Base-by-base conservation (phyloP, 2,329 filamentous ascomycete genomes). In the Neocucurbitaria cava region DNA sequence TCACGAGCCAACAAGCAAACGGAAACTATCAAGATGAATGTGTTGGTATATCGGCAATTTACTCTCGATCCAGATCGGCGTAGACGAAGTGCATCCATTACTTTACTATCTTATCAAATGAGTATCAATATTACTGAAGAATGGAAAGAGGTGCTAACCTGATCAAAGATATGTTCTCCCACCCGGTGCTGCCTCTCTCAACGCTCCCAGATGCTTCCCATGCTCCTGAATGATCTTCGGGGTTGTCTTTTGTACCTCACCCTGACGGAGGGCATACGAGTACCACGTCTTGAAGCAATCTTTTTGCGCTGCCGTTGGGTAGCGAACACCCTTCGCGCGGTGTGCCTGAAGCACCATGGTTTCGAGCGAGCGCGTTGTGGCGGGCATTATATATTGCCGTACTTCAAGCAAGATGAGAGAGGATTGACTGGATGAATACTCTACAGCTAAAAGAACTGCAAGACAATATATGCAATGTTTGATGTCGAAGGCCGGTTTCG, bases 241-340 rank as follows among this genome's bases (percentile, higher is more conserved):
- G 3, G 41, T 54, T 1, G 61, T 53, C 48, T 69, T 71, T 3
- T 47, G 49, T 1, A 51, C 62, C 48, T 68, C 69, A 2, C 68
- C 67, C 21, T 62, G 44, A 13, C 64, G 59, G 11, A 74, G 54
- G 2, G 67, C 71, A 52, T 73, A 73, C 4, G 72, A 73, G 49
- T 74, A 74, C 72, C 72, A 74, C 0, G 72, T 74, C 52, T 73
- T 73, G 56, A 72, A 71, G 36, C 67, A 73, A 15, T 74, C 69
- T 54, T 73, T 73, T 21, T 71, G 68, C 0, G 55, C 33, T 15
- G 65, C 57, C 11, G 70, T 68, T 1, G 69, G 68, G 42, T 71
- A 74, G 38, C 70, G 68, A 10, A 73, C 57, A 11, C 72, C 72
- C 41, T 74, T 74, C 0, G 72, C 72, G 40, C 71, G 71, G 46